Evolutionary conservation across 2,329 filamentous ascomycete genomes (phyloP).

Genomic region (Septoria petroselini): DNA sequence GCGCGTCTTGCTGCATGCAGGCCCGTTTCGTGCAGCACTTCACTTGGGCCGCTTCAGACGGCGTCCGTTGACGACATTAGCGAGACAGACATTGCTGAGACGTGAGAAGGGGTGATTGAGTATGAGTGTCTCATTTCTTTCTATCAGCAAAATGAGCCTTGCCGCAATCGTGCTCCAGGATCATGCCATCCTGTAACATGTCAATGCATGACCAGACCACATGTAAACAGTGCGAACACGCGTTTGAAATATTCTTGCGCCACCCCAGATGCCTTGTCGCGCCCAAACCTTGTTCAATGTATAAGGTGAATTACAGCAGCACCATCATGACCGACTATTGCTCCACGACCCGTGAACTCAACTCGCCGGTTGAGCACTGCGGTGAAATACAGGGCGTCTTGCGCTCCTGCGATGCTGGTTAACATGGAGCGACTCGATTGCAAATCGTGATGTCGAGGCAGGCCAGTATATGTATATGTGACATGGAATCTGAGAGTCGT

Average conservation of each 20-base stretch:
- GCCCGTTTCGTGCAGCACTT: not conserved
- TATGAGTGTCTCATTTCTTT: constrained; percentile 4
- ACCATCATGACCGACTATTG: constrained; percentile 2
- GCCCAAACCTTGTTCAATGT: constrained; percentile 3
- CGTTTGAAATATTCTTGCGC: constrained; percentile 2
- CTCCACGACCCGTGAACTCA: not conserved
- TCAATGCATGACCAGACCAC: constrained; percentile 1
- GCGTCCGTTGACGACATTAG: not conserved
- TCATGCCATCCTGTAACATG: constrained; percentile 1
- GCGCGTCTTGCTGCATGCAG: not conserved
- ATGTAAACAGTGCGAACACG: constrained; percentile 3
- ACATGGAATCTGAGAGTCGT: constrained; percentile 14
- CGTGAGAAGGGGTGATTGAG: not conserved
- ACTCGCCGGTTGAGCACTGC: constrained; percentile 2
- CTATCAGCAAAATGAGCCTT: constrained; percentile 8
- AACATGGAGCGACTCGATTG: constrained; percentile 7
- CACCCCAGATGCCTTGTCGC: constrained; percentile 3
- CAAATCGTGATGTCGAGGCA: constrained; percentile 1
- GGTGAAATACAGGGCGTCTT: constrained; percentile 4
- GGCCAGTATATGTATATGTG: constrained; percentile 7
- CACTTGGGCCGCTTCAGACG: constrained; percentile 1
- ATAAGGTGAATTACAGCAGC: constrained; percentile 10
- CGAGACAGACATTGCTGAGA: not conserved
- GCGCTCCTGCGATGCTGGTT: constrained; percentile 10
- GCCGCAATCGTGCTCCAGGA: constrained; percentile 1